Evolutionary conservation across 1,139 yeast genomes (phyloP), one percentile per base, ranked within the genome.

Genomic region (Geotrichum citri-aurantii): DNA sequence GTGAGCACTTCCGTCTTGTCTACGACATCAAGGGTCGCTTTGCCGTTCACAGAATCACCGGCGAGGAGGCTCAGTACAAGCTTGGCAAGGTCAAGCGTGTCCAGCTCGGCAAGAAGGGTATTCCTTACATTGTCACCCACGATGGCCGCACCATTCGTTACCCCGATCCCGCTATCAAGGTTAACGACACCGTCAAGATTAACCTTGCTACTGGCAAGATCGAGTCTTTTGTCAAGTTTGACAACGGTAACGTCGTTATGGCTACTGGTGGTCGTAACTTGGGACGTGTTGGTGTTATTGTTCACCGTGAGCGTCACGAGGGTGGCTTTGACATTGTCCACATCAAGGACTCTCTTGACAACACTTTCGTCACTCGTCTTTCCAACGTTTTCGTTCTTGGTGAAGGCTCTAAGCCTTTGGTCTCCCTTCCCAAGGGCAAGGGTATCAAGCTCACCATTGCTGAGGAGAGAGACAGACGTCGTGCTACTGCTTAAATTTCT

Each of bases 301-400:
- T 87, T 72, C 97, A 92, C 95, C 88, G 95, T 82, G 99, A 92
- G 83, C 90, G 88, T 82, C 99, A 92, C 85, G 97, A 92, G 79
- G 99, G 99, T 79, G 98, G 98, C 79, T 92, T 93, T 84, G 98
- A 92, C 80, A 87, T 92, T 79, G 97, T 92, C 73, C 98, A 92
- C 88, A 86, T 92, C 79, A 92, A 92, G 87, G 99, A 92, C 78
- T 80, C 96, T 67, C 86, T 91, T 74, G 98, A 92, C 78, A 93
- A 93, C 93, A 82, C 95, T 73, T 93, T 93, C 81, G 97, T 93
- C 73, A 93, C 99, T 81, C 92, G 99, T 86, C 86, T 92, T 76
- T 78, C 86, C 73, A 93, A 93, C 87, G 97, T 93, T 73, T 93
- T 93, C 81, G 88, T 92, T 75, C 87, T 93, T 76, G 98, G 98